Evolutionary conservation across 2,329 filamentous ascomycete genomes (phyloP), one percentile per base, ranked within the genome.

Genomic region (Apiospora arundinis): DNA sequence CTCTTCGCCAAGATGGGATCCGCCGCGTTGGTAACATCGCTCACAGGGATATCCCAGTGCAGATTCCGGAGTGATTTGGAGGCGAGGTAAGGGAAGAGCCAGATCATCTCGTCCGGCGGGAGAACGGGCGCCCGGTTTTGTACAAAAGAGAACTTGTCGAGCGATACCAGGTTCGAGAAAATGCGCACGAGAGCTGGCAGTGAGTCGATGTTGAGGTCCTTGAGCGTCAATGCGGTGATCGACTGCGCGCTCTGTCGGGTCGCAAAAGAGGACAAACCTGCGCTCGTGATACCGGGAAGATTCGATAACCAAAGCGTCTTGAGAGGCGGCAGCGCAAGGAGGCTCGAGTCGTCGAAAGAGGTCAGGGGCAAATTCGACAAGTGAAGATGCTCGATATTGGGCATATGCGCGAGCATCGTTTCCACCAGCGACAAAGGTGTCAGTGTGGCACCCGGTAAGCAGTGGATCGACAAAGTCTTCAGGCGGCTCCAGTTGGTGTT

Each of bases 41-140:
- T 82, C 46, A 85, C 83, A 40, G 89, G 87, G 37, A 93, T 87
- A 75, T 92, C 90, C 90, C 90, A 92, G 80, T 92, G 90, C 4
- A 92, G 82, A 68, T 82, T 85, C 32, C 81, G 80, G 6, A 92
- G 78, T 11, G 85, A 88, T 0, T 77, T 71, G 0, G 88, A 91
- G 0, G 89, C 89, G 11, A 92, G 83, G 75, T 91, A 92, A 0
- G 90, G 90, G 80, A 90, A 91, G 73, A 92, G 86, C 83, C 88
- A 90, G 70, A 92, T 86, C 70, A 87, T 87, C 44, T 86, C 84
- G 69, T 86, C 86, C 18, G 84, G 81, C 0, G 89, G 84, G 75
- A 91, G 86, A n/a, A 83, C 78, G 0, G 90, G 90, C 1, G 88
- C 82, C 42, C 82, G 82, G 2, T 83, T 78, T 77, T 92, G 90